Base-by-base conservation (phyloP, 1,284 basidiomycete species). In the Malassezia yamatoensis region DNA sequence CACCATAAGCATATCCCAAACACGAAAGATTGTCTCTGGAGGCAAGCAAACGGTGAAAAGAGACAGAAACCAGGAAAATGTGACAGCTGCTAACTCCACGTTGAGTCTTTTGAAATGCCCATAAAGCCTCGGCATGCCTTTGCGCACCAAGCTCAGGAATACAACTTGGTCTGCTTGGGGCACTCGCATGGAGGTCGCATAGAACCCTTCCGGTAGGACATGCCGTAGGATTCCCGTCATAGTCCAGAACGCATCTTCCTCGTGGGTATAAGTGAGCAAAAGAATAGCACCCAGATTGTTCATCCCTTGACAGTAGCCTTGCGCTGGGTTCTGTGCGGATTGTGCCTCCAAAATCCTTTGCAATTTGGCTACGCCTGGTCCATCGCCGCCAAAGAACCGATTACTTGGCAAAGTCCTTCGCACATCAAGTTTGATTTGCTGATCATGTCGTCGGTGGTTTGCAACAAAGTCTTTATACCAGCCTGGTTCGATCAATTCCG, bases 211-310 rank as follows among this genome's bases (percentile, higher is more conserved):
- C 0, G 77, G 77, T 16, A 78, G 62, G 33, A 77, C 75, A 59
- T 75, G 75, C 57, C 76, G 89, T 16, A 66, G 61, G 56, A 96
- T 85, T 24, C 88, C 88, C 0, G 84, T 80, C 10, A 96, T 83
- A 16, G 88, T 86, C 93, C 91, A 98, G 72, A 96, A 98, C 0
- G 93, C 93, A 60, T 94, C 90, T 78, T 96, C 90, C 77, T 93
- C 87, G 64, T 88, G 85, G 1, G 90, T 88, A 63, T 93, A 85
- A 0, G 90, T 89, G 2, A 98, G 80, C 2, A 98, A 80, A 1
- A 98, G 80, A 0, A 91, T 96, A 1, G 93, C 96, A 0, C 90
- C 88, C 51, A 98, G 73, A 70, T 93, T 82, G 74, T 96, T 96
- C 89, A 96, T 93, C 44, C 90, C 71, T 47, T 76, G 72, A 57